These are phyloP conservation scores for Taiozyma sp. DNA, from an alignment of 1,139 yeast species.

Conservation along the genomic window DNA sequence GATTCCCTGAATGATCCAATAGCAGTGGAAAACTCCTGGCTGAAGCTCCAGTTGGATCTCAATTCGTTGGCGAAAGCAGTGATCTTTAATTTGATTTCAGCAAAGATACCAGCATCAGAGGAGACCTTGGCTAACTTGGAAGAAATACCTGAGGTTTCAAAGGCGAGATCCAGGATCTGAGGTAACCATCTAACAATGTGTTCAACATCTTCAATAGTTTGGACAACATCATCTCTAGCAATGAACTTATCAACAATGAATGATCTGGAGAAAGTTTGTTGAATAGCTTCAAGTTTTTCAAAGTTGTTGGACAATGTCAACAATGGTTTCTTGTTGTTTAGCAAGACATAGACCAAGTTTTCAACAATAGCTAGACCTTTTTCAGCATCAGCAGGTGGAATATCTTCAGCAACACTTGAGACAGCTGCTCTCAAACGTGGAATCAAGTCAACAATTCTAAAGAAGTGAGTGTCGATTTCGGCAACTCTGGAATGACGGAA, in stretches of 20 bases:
- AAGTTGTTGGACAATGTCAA: conserved; percentile 27
- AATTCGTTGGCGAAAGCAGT: conserved; percentile 10
- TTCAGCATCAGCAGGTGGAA: conserved; percentile 68
- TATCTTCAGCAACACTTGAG: conserved; percentile 59
- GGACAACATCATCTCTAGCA: conserved; percentile 1
- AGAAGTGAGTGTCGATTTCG: conserved; percentile 57
- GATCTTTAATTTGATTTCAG: conserved; percentile 12
- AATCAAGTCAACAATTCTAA: conserved; percentile 66
- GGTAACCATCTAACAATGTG: conserved; percentile 37
- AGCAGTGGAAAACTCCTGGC: conserved; percentile 5
- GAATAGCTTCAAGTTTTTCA: conserved; percentile 14
- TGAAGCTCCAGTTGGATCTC: conserved; percentile 13
- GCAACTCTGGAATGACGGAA: conserved; percentile 36
- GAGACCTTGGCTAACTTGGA: conserved; percentile 13
- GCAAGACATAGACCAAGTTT: conserved; percentile 53
- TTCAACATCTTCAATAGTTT: conserved; percentile 9
- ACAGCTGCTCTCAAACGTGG: conserved; percentile 74
- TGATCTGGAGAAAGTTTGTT: conserved; percentile 7
- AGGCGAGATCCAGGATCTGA: conserved; percentile 42
- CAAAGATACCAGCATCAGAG: conserved; percentile 19
- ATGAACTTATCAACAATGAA: conserved; percentile 5
- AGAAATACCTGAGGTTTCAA: conserved; percentile 28
- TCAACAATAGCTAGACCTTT: conserved; percentile 80
- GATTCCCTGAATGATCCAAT: conserved; percentile 8
- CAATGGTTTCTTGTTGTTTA: conserved; percentile 45